Base-by-base conservation (phyloP, 1,139 yeast genomes). In the Sugiyamaella neomexicana region DNA sequence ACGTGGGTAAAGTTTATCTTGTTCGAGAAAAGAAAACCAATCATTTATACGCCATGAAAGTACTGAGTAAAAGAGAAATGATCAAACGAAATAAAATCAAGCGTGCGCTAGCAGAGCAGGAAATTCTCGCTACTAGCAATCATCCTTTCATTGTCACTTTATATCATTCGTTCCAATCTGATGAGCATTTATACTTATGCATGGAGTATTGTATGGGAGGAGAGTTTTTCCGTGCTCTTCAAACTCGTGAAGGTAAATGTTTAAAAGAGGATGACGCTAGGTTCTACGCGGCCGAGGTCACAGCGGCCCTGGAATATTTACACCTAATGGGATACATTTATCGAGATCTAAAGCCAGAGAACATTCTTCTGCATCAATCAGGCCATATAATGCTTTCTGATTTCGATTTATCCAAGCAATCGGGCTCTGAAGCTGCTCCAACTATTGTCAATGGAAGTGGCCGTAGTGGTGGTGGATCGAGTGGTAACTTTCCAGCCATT, bases 191-290 rank as follows among this genome's bases (percentile, higher is more conserved):
- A n/a, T 95, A 91, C 66, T 79, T 95, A 51, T 95, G 99, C 69
- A 91, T 95, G 97, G 99, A 95, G 70, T 95, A 93, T 66, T 95
- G 99, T 68, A 90, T 93, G 95, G 99, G 99, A 17, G 99, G 99
- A 47, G 99, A 95, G 72, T 95, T 95, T 68, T 95, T 95, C 76
- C 77, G 99, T 57, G 99, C 99, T 0, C 74, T 95, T 52, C 99
- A 95, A 72, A 90, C 97, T 0, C 79, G 97, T 58, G 87, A 85
- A 58, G 82, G 91, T 52, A 89, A 90, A 68, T 87, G 96, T 59
- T 85, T 95, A 13, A 78, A 83, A 38, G 99, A 95, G 69, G 81
- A 77, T 49, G 98, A 91, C 68, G 98, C 99, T 15, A 78, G 83
- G 57, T 95, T 95, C 68, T 95, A 95, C 69, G 97, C 97, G 0